phyloP scores from a whole-genome alignment of 2,329 filamentous ascomycete genomes.

The Hymenoscyphus repandus region DNA sequence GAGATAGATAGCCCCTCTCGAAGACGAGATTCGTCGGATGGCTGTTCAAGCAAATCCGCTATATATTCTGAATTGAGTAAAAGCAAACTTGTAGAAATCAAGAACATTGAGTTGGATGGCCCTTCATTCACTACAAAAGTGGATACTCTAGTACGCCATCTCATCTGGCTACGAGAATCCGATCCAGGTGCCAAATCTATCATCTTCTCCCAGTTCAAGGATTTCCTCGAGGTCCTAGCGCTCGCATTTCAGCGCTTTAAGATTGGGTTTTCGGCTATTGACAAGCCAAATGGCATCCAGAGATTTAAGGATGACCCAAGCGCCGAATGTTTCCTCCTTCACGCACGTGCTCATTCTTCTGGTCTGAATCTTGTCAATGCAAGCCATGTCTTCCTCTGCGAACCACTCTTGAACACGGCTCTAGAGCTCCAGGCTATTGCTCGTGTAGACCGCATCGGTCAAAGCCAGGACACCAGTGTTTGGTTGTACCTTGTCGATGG shows the following conservation, averaged over 20 bases:
- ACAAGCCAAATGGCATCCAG: conserved; percentile 62
- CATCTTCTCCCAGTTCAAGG: conserved; percentile 86
- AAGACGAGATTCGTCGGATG: conserved; percentile 20
- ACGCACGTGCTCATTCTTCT: conserved; percentile 81
- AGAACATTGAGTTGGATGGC: conserved; percentile 67
- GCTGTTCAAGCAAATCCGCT: conserved; percentile 28
- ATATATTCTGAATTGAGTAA: conserved; percentile 78
- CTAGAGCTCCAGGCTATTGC: conserved; percentile 94
- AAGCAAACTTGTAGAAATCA: conserved; percentile 71
- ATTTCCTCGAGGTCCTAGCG: conserved; percentile 71
- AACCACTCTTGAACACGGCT: conserved; percentile 88
- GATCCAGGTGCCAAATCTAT: conserved; percentile 88
- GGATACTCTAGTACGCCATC: conserved; percentile 73
- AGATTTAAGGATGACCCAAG: conserved; percentile 70
- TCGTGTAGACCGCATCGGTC: conserved; percentile 90
- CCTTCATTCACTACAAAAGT: conserved; percentile 85
- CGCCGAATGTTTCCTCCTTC: conserved; percentile 79
- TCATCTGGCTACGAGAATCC: conserved; percentile 77
- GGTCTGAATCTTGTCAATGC: conserved; percentile 90
- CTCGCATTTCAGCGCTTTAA: conserved; percentile 65
- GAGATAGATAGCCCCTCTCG: conserved; percentile 32
- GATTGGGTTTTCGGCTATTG: conserved; percentile 70
- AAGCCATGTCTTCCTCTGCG: conserved; percentile 89
- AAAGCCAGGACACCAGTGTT: conserved; percentile 80
- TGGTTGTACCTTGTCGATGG: conserved; percentile 93